These are phyloP conservation scores for Plasmodium knowlesi DNA, from an alignment of 169 alveolate genomes.

Conservation along the genomic window DNA sequence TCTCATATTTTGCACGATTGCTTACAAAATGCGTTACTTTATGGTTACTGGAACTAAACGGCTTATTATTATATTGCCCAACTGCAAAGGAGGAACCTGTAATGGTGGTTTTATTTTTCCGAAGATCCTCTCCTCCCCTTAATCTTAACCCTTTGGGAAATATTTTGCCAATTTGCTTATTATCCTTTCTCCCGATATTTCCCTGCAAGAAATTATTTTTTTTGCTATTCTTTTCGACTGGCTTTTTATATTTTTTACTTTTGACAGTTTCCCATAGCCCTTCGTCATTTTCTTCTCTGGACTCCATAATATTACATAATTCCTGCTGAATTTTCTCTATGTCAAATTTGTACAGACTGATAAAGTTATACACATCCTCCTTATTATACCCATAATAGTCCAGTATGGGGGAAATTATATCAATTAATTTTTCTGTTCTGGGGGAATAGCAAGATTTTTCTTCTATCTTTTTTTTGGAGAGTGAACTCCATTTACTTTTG, in stretches of 20 bases:
- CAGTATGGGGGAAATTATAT: slow-evolving; percentile 68
- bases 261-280: slow-evolving; percentile 69
- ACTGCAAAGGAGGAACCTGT: not conserved
- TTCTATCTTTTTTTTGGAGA: slow-evolving; percentile 62
- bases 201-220: slow-evolving; percentile 18
- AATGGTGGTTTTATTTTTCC: slow-evolving; percentile 20
- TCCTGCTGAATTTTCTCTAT: slow-evolving; percentile 65
- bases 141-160: slow-evolving; percentile 60
- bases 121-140: slow-evolving; percentile 25
- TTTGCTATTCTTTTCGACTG: slow-evolving; percentile 34
- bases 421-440: slow-evolving; percentile 69
- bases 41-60: slow-evolving; percentile 8
- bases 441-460: slow-evolving; percentile 73
- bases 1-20: slow-evolving; percentile 17
- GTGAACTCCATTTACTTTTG: slow-evolving; percentile 71
- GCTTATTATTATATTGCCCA: slow-evolving; percentile 10
- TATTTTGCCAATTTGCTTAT: slow-evolving; percentile 29
- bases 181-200: slow-evolving; percentile 16
- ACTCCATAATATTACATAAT: slow-evolving; percentile 71
- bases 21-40: slow-evolving; percentile 17
- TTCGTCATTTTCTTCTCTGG: slow-evolving; percentile 69
- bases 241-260: slow-evolving; percentile 55
- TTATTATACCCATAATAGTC: slow-evolving; percentile 72
- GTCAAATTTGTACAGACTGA: slow-evolving; percentile 67
- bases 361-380: slow-evolving; percentile 65